Evolutionary conservation across 495 filamentous ascomycete genomes (phyloP), one percentile per base, ranked within the genome.

Genomic region (Glutinoglossum americanum): DNA sequence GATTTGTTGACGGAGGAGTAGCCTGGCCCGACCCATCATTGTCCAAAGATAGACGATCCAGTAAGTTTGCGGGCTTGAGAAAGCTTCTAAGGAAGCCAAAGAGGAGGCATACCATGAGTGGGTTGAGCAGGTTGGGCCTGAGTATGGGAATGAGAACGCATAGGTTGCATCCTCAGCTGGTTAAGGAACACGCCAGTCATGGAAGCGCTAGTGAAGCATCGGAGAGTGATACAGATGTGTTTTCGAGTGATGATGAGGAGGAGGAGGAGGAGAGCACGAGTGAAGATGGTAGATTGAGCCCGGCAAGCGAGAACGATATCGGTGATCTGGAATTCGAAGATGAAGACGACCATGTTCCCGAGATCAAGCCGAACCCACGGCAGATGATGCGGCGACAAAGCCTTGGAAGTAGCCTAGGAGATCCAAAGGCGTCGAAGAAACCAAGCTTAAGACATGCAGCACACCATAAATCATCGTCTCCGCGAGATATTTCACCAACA

Each of bases 91-190:
- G 56, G 15, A 53, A 39, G 26, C 56, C 37, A 32, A 73, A 71
- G 60, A 76, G 75, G 62, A 78, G 77, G 56, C 76, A 79, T 26
- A 85, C 82, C 0, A 77, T 89, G 41, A 80, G 77, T 17, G 78
- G 79, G 21, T 68, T 87, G 60, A 71, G 73, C 30, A 78, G 76
- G 53, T 61, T 85, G 26, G 82, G 80, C 26, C 70, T 82, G 57
- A 82, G 70, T 55, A 70, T 90, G 35, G 84, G 83, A 15, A 90
- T 92, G 74, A 79, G 81, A 56, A 88, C 87, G 10, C 83, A 88
- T 54, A 76, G 79, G 51, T 68, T 93, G 6, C 75, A 79, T 19
- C 75, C 80, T 57, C 74, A 81, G 28, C 77, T 85, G 11, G 71
- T 88, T 17, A 71, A 77, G 55, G 69, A 75, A 44, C 73, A 77